Evolutionary conservation across 768 basidiomycete genomes (phyloP).

Genomic region (Artomyces pyxidatus): DNA sequence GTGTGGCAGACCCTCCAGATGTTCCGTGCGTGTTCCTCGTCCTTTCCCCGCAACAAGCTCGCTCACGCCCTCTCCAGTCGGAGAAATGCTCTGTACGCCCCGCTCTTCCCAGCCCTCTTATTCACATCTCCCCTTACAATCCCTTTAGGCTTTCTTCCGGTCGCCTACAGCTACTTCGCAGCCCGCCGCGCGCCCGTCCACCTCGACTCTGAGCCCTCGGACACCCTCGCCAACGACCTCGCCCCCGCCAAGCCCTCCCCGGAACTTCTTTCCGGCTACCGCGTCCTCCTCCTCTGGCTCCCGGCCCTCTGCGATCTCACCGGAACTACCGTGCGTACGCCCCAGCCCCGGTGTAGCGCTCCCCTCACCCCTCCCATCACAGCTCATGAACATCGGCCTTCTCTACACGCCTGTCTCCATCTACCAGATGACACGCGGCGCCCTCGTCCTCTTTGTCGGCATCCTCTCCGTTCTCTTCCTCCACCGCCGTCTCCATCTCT

Average conservation of each 20-base stretch:
- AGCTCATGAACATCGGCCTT: conserved; percentile 92
- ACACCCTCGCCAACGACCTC: conserved; percentile 21
- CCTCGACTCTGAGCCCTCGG: conserved; percentile 26
- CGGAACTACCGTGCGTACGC: conserved; percentile 69
- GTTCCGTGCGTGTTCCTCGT: conserved; percentile 55
- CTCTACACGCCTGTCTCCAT: conserved; percentile 95
- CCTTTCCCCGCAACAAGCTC: conserved; percentile 11
- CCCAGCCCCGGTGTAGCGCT: neutral
- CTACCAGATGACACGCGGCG: conserved; percentile 94
- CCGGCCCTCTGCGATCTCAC: conserved; percentile 87
- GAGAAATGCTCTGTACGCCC: conserved; percentile 86
- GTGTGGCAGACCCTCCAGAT: conserved; percentile 90
- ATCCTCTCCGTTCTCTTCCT: conserved; percentile 88
- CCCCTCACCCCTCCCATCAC: conserved; percentile 5
- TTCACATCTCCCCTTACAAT: conserved; percentile 7
- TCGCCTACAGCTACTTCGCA: conserved; percentile 61
- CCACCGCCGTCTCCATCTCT: conserved; percentile 73
- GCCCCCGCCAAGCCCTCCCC: conserved; percentile 20
- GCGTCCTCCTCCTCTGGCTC: conserved; percentile 73
- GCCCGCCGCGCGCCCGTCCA: conserved; percentile 44
- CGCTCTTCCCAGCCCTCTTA: conserved; percentile 10
- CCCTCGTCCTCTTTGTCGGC: conserved; percentile 91
- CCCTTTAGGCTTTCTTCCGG: conserved; percentile 71
- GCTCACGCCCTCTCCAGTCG: conserved; percentile 43
- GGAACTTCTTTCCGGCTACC: conserved; percentile 56